phyloP scores from a whole-genome alignment of 768 basidiomycete genomes.

The Punctularia strigosozonata region DNA sequence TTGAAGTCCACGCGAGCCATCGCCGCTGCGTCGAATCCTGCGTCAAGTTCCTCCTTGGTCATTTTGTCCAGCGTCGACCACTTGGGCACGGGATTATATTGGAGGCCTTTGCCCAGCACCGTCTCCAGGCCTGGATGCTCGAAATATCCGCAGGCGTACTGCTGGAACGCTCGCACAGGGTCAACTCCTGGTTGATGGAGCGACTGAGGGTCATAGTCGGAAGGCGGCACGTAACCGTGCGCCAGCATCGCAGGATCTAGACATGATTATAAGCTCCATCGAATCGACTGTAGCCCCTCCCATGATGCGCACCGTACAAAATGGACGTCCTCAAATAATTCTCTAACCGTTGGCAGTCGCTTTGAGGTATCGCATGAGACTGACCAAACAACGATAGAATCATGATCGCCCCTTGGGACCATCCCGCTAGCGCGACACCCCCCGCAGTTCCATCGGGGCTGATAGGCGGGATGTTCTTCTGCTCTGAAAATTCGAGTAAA shows the following conservation, averaged over 20 bases:
- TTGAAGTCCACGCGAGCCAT: background rate
- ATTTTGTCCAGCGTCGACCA: conserved; percentile 10
- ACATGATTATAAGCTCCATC: background rate
- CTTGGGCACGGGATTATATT: conserved; percentile 12
- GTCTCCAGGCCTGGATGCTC: conserved; percentile 11
- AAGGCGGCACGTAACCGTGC: conserved; percentile 16
- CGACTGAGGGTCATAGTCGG: conserved; percentile 13
- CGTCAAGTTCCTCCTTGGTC: conserved; percentile 12
- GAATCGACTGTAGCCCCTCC: background rate
- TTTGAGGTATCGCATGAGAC: conserved; percentile 11
- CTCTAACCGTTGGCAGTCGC: conserved; percentile 15
- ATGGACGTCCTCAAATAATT: conserved; percentile 20
- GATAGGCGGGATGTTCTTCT: conserved; percentile 16
- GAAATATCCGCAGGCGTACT: conserved; percentile 21
- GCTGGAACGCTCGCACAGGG: conserved; percentile 13
- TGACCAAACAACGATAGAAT: conserved; percentile 19
- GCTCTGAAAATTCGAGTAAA: conserved; percentile 16
- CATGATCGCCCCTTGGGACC: conserved; percentile 24
- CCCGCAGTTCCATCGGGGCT: conserved; percentile 17
- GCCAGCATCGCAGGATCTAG: conserved; percentile 21
- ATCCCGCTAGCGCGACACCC: conserved; percentile 26
- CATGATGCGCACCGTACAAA: conserved; percentile 18
- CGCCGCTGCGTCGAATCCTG: conserved; percentile 2
- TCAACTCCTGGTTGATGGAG: conserved; percentile 11
- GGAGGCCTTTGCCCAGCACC: conserved; percentile 9